Percentiles rank a stretch among this genome's conserved stretches.
phyloP scores from a whole-genome alignment of 108 stramenopile genomes.

The Pseudonitzschia delicatissima region DNA sequence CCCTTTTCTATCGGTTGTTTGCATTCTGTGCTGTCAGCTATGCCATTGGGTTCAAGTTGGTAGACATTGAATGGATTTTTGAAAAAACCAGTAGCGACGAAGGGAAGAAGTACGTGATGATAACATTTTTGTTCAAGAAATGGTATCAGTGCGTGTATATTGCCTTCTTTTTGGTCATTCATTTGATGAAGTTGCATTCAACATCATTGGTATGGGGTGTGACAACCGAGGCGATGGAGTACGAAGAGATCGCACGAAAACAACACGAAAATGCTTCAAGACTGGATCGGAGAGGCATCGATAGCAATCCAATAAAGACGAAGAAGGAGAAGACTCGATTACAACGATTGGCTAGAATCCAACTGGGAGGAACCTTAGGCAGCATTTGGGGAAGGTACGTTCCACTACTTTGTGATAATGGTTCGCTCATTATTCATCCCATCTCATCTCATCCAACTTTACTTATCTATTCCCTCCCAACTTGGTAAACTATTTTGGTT shows the following conservation, averaged over 20 bases:
- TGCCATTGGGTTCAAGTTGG: constrained; percentile 55
- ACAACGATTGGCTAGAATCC: constrained; percentile 73
- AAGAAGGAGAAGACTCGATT: constrained; percentile 43
- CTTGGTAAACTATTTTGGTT: too few relatives aligned
- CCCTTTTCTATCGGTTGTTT: constrained; percentile 84
- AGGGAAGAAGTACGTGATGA: not conserved
- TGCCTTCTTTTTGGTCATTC: constrained; percentile 82
- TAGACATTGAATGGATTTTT: constrained; percentile 20
- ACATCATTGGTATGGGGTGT: constrained; percentile 86
- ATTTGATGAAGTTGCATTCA: constrained; percentile 87
- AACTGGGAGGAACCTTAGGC: constrained; percentile 86
- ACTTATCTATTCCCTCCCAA: too few relatives aligned
- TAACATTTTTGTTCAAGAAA: constrained; percentile 35
- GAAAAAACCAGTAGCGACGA: not conserved
- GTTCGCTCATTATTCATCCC: too few relatives aligned
- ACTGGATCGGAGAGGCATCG: not conserved
- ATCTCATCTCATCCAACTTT: too few relatives aligned
- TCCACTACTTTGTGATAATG: not conserved
- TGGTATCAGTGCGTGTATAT: constrained; percentile 66
- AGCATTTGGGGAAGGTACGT: constrained; percentile 79
- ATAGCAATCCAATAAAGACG: not conserved
- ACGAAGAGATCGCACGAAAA: constrained; percentile 75
- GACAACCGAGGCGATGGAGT: constrained; percentile 89
- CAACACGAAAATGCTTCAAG: constrained; percentile 15
- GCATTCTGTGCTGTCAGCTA: constrained; percentile 61